Evolutionary conservation across 163 green algal genomes (phyloP).

Genomic region (Chlorella variabilis): DNA sequence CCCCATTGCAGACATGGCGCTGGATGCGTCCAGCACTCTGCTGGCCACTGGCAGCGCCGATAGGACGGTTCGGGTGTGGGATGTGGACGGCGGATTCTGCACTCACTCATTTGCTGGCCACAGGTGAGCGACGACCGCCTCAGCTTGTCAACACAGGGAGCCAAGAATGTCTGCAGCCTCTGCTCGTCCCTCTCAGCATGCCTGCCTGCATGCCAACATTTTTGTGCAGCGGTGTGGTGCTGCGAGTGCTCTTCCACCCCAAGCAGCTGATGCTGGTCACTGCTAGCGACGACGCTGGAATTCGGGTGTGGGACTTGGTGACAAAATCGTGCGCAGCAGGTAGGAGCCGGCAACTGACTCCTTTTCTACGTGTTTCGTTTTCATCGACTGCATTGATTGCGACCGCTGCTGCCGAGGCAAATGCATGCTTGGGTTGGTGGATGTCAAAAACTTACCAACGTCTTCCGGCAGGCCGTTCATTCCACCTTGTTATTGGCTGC

Average conservation of each 20-base stretch:
- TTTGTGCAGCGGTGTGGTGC: constrained; percentile 77
- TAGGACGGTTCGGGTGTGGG: constrained; percentile 83
- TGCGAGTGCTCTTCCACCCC: constrained; percentile 84
- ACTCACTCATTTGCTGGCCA: constrained; percentile 92
- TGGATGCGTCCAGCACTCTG: constrained; percentile 78
- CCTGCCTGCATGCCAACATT: neutral
- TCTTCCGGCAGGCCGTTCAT: too few relatives aligned
- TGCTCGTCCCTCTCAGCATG: neutral
- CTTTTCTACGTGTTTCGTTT: too few relatives aligned
- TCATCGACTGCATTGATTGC: neutral
- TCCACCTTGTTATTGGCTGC: too few relatives aligned
- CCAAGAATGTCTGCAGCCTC: neutral
- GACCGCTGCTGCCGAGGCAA: too few relatives aligned
- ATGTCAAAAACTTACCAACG: too few relatives aligned
- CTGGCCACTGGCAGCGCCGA: constrained; percentile 84
- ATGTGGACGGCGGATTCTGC: constrained; percentile 84
- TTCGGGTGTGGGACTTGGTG: constrained; percentile 91
- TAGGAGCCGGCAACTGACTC: constrained; percentile 16
- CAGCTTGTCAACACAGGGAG: neutral
- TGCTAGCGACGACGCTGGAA: constrained; percentile 72
- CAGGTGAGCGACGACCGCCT: constrained; percentile 51
- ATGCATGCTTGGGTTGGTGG: too few relatives aligned
- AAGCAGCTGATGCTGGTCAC: constrained; percentile 81
- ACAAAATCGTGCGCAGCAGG: constrained; percentile 75
- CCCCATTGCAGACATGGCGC: constrained; percentile 80